Base-by-base conservation (phyloP, 257 asterid genomes). In the Solanum lycopersicoides region DNA sequence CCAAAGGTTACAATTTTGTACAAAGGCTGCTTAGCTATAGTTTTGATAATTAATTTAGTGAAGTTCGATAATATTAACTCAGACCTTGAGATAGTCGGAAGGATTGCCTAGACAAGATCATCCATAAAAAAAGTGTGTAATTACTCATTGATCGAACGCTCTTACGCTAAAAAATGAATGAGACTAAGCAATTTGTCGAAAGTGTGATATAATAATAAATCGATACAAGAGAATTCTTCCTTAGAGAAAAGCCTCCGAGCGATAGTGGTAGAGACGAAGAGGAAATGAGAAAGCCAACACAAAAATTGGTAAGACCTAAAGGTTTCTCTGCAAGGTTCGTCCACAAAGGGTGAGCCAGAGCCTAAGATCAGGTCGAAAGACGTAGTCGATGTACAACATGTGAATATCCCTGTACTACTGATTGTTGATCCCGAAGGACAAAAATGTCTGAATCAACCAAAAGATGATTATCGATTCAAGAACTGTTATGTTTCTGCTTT, bases 121-220 rank as follows among this genome's bases (percentile, higher is more conserved):
- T 1, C 4, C 8, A 10, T 60, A 60, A 60, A 60, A 60, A 28
- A 10, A 11, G 0, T 2, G 23, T 53, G n/a, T 53, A 18, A 6
- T 53, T 16, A 2, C 2, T 53, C 23, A 53, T 7, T 53, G 8
- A 16, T 53, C 4, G 2, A 53, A 10, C 4, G 4, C 2, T 16
- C 10, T 53, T 16, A 2, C 4, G 3, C 4, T 7, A 3, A 53
- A 53, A 53, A 0, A 63, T 23, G 15, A 63, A 63, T 4, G 2
- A 2, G 7, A 12, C 0, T 63, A 10, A 63, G 3, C 7, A n/a
- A n/a, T 23, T 0, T 23, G 7, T 4, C 0, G 4, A n/a, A 63
- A 2, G 32, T n/a, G 71, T 11, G 15, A 23, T 10, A 10, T 60
- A 63, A 63, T 21, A 10, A 10, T n/a, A 23, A 4, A 60, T 10